Conservation (phyloP, 2,329 filamentous ascomycete species). For the Trichoderma koningii region DNA sequence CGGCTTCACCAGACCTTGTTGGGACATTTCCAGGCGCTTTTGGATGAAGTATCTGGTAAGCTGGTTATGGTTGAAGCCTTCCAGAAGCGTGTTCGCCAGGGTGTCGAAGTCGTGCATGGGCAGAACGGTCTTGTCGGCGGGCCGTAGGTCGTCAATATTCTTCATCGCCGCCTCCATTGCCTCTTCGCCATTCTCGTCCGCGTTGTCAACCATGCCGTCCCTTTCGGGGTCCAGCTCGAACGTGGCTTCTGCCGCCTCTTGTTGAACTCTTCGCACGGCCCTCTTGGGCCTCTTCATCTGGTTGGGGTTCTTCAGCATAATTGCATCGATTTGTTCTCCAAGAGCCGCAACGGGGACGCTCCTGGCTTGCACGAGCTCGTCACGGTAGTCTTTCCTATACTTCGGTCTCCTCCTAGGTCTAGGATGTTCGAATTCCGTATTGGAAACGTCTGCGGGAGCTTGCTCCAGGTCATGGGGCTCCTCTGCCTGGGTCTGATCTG, state of each 20-base stretch:
- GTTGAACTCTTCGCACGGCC: constrained; percentile 29
- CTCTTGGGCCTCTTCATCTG: constrained; percentile 33
- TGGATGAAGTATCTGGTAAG: constrained; percentile 46
- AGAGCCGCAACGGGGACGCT: constrained; percentile 40
- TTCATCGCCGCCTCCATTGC: constrained; percentile 42
- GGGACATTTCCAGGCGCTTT: neutral
- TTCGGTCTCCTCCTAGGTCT: neutral
- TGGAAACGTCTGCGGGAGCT: neutral
- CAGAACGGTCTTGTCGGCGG: constrained; percentile 44
- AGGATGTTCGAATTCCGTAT: neutral
- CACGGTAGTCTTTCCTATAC: constrained; percentile 27
- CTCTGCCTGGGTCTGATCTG: neutral
- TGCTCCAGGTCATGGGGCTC: neutral
- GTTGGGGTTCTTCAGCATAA: constrained; percentile 50
- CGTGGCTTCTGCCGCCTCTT: constrained; percentile 25
- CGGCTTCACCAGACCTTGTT: constrained; percentile 3
- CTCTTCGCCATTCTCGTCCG: constrained; percentile 34
- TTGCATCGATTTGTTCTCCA: constrained; percentile 45
- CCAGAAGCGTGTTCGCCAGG: constrained; percentile 43
- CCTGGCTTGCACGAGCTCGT: constrained; percentile 37
- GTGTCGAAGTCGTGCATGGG: constrained; percentile 45
- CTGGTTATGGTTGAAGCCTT: constrained; percentile 52
- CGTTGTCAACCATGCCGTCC: constrained; percentile 35
- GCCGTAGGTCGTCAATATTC: constrained; percentile 54
- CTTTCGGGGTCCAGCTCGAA: constrained; percentile 38